A percentile compares a stretch with the other conserved stretches of the same genome.
These are phyloP conservation scores for Arthrobotrys sinensis DNA, from an alignment of 2,329 filamentous ascomycete genomes.

Conservation along the genomic window DNA sequence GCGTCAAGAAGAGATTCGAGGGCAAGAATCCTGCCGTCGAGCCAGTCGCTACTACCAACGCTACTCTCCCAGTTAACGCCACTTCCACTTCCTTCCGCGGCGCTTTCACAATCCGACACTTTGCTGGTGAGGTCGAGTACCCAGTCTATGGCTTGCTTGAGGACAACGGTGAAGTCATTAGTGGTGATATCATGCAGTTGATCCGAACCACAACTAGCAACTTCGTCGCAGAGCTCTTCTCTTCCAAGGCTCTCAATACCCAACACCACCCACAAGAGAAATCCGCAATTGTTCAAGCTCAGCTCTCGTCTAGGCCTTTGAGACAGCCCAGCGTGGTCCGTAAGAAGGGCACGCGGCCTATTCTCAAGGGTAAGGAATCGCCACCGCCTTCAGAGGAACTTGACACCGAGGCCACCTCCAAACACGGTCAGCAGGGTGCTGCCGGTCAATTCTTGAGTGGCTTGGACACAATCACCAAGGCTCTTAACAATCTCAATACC, in stretches of 20 bases:
- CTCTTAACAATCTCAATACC: slow-evolving; percentile 83
- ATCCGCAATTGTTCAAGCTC: slow-evolving; percentile 92
- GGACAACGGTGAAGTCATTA: slow-evolving; percentile 96
- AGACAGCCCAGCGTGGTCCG: slow-evolving; percentile 93
- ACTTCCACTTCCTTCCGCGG: slow-evolving; percentile 86
- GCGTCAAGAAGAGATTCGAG: slow-evolving; percentile 91
- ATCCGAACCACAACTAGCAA: slow-evolving; percentile 89
- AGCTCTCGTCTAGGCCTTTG: slow-evolving; percentile 94
- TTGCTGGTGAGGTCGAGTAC: slow-evolving; percentile 96
- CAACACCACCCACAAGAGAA: slow-evolving; percentile 93
- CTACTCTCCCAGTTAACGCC: slow-evolving; percentile 76
- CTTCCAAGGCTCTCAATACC: slow-evolving; percentile 94
- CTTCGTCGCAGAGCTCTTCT: slow-evolving; percentile 91
- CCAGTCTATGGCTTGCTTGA: slow-evolving; percentile 88
- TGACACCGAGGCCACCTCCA: slow-evolving; percentile 37
- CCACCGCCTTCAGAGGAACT: slow-evolving; percentile 69
- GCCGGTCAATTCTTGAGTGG: slow-evolving; percentile 92
- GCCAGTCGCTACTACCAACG: slow-evolving; percentile 80
- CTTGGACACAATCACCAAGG: slow-evolving; percentile 90
- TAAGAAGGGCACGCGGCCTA: slow-evolving; percentile 76
- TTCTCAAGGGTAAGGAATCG: slow-evolving; percentile 67
- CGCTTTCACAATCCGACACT: slow-evolving; percentile 83
- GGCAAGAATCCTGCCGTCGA: slow-evolving; percentile 92
- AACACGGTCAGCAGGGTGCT: slow-evolving; percentile 79
- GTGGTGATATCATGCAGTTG: slow-evolving; percentile 94